A percentile compares a stretch with the other conserved stretches of the same genome.
Evolutionary conservation across 2,329 filamentous ascomycete genomes (phyloP).

Genomic region (Ilyonectria destructans): DNA sequence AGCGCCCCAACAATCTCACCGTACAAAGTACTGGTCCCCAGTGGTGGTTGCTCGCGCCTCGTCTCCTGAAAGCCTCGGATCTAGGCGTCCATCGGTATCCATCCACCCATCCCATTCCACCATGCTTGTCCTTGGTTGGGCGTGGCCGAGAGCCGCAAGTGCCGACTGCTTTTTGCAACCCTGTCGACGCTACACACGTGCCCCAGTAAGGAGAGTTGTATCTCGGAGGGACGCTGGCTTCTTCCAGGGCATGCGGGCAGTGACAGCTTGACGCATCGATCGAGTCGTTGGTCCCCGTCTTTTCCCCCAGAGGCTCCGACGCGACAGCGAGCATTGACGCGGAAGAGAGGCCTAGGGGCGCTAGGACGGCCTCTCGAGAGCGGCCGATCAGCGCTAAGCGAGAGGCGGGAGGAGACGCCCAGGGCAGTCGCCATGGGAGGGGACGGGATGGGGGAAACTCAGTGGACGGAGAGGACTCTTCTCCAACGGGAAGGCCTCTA

Average conservation of each 20-base stretch:
- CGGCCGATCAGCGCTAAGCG: constrained; percentile 51
- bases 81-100: constrained; percentile 3
- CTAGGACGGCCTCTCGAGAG: constrained; percentile 46
- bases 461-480: constrained; percentile 15
- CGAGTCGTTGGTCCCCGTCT: constrained; percentile 1
- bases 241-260: constrained; percentile 2
- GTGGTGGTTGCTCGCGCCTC: constrained; percentile 1
- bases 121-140: constrained; percentile 8
- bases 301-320: constrained; percentile 7
- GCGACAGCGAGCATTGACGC: constrained; percentile 23
- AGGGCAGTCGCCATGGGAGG: constrained; percentile 29
- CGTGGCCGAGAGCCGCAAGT: constrained; percentile 27
- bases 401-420: constrained; percentile 40
- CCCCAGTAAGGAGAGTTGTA: constrained; percentile 18
- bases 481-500: constrained; percentile 47
- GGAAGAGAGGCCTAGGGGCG: constrained; percentile 38
- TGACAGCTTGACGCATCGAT: constrained; percentile 11
- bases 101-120: constrained; percentile 15
- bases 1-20: constrained; percentile 11
- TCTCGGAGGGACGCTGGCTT: not conserved
- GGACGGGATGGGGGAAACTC: constrained; percentile 1
- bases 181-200: constrained; percentile 17
- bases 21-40: constrained; percentile 3
- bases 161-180: constrained; percentile 15
- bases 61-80: constrained; percentile 22